These are phyloP conservation scores for Capsella rubella DNA, from an alignment of 441 rosid genomes.

Conservation along the genomic window DNA sequence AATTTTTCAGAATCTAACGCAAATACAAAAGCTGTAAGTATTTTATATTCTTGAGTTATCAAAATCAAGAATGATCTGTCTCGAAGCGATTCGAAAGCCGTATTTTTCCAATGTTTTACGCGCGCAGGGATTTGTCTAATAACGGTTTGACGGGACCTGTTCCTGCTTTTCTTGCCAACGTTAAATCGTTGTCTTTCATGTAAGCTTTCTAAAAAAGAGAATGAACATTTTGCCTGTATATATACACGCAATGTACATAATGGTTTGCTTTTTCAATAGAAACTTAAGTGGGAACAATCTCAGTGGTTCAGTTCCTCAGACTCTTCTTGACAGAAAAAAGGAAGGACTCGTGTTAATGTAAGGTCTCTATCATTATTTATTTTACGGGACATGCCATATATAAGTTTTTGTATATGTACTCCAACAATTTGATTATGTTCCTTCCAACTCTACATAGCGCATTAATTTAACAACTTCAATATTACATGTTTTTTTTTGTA, in stretches of 20 bases:
- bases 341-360: slow-evolving; percentile 35
- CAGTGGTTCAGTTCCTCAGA: slow-evolving; percentile 36
- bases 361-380: neutral
- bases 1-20: slow-evolving; percentile 27
- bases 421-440: too few species aligned
- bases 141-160: slow-evolving; percentile 39
- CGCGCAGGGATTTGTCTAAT: slow-evolving; percentile 34
- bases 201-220: slow-evolving; percentile 18
- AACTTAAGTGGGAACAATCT: slow-evolving; percentile 37
- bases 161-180: slow-evolving; percentile 35
- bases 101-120: neutral
- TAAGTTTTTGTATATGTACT: too few species aligned
- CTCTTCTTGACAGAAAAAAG: slow-evolving; percentile 38
- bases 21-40: slow-evolving; percentile 38
- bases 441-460: too few species aligned
- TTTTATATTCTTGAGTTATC: neutral
- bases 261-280: neutral
- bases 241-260: neutral
- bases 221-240: neutral
- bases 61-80: neutral
- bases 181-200: slow-evolving; percentile 31
- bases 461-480: neutral
- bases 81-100: neutral
- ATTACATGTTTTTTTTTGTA: neutral
- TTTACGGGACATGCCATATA: too few species aligned